Base-by-base conservation (phyloP, 306 rosid genomes). In the Alnus rubra region DNA sequence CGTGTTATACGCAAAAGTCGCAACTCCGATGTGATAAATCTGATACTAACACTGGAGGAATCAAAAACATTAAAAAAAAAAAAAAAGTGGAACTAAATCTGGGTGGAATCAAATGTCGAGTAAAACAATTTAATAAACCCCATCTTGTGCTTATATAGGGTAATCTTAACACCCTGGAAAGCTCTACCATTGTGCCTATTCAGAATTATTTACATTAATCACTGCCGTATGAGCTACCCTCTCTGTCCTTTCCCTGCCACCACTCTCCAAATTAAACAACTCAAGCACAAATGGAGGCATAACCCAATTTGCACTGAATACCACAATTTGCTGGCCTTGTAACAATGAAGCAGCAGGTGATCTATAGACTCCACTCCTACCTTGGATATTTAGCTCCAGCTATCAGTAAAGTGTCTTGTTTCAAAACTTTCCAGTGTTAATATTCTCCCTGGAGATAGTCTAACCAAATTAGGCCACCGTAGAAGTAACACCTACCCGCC, bases 221-320 rank as follows among this genome's bases (percentile, higher is more conserved):
- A 42, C 8, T 42, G 7, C 45, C 1, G 7, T 42, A 7, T 42
- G 45, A 6, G 5, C 0, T 1, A 5, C 45, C 6, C 70, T 35
- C 28, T 23, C 37, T 10, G 23, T 15, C 35, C 70, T 64, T 64
- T 64, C 10, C 67, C 12, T 64, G 48, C 70, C 48, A 64, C 47
- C 1, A 19, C 70, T 64, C 12, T 64, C 47, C 18, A 33, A 37
- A 35, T 64, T 35, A 35, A 33, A 12, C 42, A 37, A 69, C 49
- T 53, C 52, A 54, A 67, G 81, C 78, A 45, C 37, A 70, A 62
- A 78, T 14, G 45, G 14, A 45, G 16, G 44, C 31, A 62, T n/a
- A 16, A 79, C 72, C 69, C 23, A 58, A 76, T 44, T 52, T 71
- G 54, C 79, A 58, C 60, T 73, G 35, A 59, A 28, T 13, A 59